These are phyloP conservation scores for Hemisphaericaspora subhashii DNA, from an alignment of 1,139 yeast species.

Conservation along the genomic window DNA sequence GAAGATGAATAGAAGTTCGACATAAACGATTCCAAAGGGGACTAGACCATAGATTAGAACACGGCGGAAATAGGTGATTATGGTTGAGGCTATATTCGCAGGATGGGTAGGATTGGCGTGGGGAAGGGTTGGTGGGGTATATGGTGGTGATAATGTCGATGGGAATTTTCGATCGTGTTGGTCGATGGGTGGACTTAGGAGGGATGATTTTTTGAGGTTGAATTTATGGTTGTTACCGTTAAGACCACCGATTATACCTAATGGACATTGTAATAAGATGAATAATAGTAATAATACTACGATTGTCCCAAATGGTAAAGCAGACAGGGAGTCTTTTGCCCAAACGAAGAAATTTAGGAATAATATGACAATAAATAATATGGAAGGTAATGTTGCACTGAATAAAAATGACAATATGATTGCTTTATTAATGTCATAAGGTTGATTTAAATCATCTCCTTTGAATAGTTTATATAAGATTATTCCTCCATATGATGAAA, in stretches of 20 bases:
- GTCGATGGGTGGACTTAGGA: not conserved
- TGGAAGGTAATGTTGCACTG: slow-evolving; percentile 62
- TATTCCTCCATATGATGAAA: slow-evolving; percentile 72
- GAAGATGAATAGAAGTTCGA: slow-evolving; percentile 72
- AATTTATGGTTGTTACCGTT: slow-evolving; percentile 48
- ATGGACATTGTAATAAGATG: slow-evolving; percentile 67
- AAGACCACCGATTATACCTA: slow-evolving; percentile 71
- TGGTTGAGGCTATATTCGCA: not conserved
- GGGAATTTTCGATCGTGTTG: too few relatives aligned
- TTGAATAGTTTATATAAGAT: slow-evolving; percentile 57
- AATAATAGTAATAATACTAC: slow-evolving; percentile 58
- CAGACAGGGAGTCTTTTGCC: slow-evolving; percentile 75
- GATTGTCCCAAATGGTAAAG: slow-evolving; percentile 75
- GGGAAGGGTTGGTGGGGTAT: not conserved
- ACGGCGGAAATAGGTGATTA: slow-evolving; percentile 12
- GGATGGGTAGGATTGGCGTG: not conserved
- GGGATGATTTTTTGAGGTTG: slow-evolving; percentile 18
- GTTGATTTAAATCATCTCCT: slow-evolving; percentile 29
- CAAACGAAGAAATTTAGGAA: slow-evolving; percentile 68
- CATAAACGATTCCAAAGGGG: slow-evolving; percentile 80
- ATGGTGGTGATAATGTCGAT: not conserved
- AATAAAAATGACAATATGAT: slow-evolving; percentile 47
- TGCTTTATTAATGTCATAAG: slow-evolving; percentile 21
- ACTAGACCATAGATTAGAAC: slow-evolving; percentile 57
- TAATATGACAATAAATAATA: slow-evolving; percentile 53